Evolutionary conservation across 2,329 filamentous ascomycete species (phyloP), one percentile per base, ranked within the genome.

Genomic region (Aspergillus puulaauensis): DNA sequence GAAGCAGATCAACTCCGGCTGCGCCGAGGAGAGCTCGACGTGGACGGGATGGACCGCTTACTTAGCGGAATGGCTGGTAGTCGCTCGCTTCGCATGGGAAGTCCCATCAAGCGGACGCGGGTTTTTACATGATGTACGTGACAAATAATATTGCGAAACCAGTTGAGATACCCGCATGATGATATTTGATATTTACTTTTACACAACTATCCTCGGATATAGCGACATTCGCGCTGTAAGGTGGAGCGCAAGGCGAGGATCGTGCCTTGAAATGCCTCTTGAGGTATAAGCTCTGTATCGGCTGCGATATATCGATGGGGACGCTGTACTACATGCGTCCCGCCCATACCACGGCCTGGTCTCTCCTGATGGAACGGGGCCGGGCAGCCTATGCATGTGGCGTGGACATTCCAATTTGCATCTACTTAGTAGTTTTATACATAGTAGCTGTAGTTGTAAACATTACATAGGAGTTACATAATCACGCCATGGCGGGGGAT

Each of bases 221-320:
- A 33, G 40, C 52, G 40, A 59, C 40, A 54, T 77, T 79, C 77
- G 77, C 77, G 74, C 76, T 75, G 77, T 73, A 77, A 79, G 79
- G 79, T 81, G 77, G 79, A 80, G 79, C 77, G 72, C 77, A 78
- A 79, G 78, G 77, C 75, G 77, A 80, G 78, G 68, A 72, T 71
- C 72, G 78, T 80, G 76, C 77, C 78, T 78, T 79, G 75, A 77
- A 75, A 75, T 75, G 73, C 69, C 66, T 68, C 64, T 59, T 56
- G 59, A 62, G 61, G 71, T 72, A 75, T 75, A 75, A 75, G 78
- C 78, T 80, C 78, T 80, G 78, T 80, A 80, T 80, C 78, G 73
- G 76, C 74, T 71, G 78, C 78, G 78, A 79, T 70, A 80, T 70
- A 80, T 79, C 67, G 72, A 79, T 41, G 51, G 56, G 51, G 56